Base-by-base conservation (phyloP, 2,329 filamentous ascomycete genomes). In the Fusarium oligoseptatum region DNA sequence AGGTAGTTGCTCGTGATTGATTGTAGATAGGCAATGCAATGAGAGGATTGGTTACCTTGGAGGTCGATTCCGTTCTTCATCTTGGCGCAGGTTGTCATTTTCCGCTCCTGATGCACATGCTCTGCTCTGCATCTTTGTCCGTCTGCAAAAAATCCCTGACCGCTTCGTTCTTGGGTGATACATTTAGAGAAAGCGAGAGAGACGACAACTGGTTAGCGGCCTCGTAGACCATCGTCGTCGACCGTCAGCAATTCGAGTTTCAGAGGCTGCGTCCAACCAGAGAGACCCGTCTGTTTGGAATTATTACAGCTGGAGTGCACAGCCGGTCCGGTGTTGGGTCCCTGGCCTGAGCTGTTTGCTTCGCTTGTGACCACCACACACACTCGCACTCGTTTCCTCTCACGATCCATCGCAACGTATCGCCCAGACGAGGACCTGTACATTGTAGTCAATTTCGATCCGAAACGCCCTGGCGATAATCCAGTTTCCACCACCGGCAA, bases 1-100 rank as follows among this genome's bases (percentile, higher is more conserved):
- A 12, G 32, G 32, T 50, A 61, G 62, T 41, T 64, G 29, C 67
- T 61, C 39, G 58, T 61, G 39, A 67, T 73, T 73, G 22, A 27
- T 56, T 71, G 32, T 14, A 45, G 36, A 48, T 48, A 24, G 43
- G 43, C 14, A 22, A 64, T 39, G 17, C 9, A 39, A 10, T 3
- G 14, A 14, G 17, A 24, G 45, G 29, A 56, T 64, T 37, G 24
- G 24, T 22, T 34, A 22, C 57, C 61, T 72, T 69, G 43, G 48
- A 45, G 68, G 36, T 64, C 62, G 57, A 24, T 34, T 58, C 60
- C 68, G 36, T 39, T 34, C 58, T 34, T 72, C 52, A 37, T 32
- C 60, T 72, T 72, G 64, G 65, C 69, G 41, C 50, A 43, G 39
- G 50, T 55, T 48, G n/a, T 37, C 22, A 52, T 27, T 50, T 12